Evolutionary conservation across 2,329 filamentous ascomycete species (phyloP).

Genomic region (Sclerotinia nivalis): DNA sequence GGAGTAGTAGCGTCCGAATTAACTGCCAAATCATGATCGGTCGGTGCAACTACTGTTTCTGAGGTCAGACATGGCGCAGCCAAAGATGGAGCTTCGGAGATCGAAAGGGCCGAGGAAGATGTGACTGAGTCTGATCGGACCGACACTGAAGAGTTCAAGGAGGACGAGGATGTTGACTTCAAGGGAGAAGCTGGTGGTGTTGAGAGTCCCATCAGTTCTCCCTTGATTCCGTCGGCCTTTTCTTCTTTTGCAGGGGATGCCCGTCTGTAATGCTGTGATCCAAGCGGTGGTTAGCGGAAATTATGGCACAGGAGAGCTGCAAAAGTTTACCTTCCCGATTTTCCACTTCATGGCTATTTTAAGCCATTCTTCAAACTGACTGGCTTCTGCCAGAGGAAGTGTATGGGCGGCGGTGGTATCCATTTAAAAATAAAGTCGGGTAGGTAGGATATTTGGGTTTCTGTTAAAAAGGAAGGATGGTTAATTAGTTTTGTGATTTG

Average conservation of each 20-base stretch:
- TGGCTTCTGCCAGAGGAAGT: conserved; percentile 16
- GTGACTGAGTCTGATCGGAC: background rate
- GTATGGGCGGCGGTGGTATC: background rate
- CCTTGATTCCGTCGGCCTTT: background rate
- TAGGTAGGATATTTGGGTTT: background rate
- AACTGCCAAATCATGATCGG: background rate
- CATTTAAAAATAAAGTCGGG: background rate
- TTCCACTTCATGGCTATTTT: conserved; percentile 25
- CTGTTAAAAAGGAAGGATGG: background rate
- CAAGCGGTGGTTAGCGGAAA: background rate
- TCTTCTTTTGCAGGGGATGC: background rate
- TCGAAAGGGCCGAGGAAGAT: background rate
- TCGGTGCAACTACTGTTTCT: background rate
- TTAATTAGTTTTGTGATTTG: background rate
- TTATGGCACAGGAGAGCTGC: background rate
- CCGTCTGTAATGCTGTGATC: background rate
- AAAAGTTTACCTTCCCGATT: conserved; percentile 16
- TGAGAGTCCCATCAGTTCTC: background rate
- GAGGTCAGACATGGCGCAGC: background rate
- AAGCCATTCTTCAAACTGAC: conserved; percentile 23
- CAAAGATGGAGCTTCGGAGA: background rate
- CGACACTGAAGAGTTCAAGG: conserved; percentile 1
- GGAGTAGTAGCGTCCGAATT: background rate
- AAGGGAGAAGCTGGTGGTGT: conserved; percentile 5
- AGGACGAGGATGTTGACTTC: background rate